phyloP scores from a whole-genome alignment of 257 asterid genomes.

The Scutellaria baicalensis region DNA sequence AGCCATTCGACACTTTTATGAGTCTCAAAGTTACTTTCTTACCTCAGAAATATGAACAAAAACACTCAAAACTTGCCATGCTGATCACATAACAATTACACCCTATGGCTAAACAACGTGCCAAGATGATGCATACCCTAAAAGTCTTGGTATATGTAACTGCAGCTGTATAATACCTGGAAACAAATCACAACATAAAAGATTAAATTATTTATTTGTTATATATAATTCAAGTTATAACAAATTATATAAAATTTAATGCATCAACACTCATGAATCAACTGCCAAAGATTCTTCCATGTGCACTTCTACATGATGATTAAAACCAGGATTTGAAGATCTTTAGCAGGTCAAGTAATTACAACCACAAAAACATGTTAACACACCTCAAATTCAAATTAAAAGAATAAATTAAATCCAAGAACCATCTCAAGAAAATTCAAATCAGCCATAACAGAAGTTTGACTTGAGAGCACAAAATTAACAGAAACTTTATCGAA shows the following conservation, averaged over 20 bases:
- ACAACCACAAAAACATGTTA: background rate
- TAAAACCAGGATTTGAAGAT: slow-evolving; percentile 19
- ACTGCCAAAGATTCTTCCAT: slow-evolving; percentile 12
- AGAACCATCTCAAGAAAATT: slow-evolving; percentile 9
- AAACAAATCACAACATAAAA: background rate
- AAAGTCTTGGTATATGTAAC: background rate
- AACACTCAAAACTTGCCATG: slow-evolving; percentile 26
- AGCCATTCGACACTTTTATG: slow-evolving; percentile 38
- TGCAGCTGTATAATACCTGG: slow-evolving; percentile 28
- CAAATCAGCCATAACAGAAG: background rate
- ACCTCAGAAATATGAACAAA: slow-evolving; percentile 14
- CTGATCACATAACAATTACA: slow-evolving; percentile 11
- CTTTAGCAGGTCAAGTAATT: slow-evolving; percentile 12
- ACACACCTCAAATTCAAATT: background rate
- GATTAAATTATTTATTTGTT: background rate
- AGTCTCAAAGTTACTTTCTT: slow-evolving; percentile 12
- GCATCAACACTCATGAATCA: slow-evolving; percentile 1
- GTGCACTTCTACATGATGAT: background rate
- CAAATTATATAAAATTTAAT: slow-evolving; percentile 3
- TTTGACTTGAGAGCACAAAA: slow-evolving; percentile 2
- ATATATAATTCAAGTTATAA: background rate
- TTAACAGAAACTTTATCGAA: background rate
- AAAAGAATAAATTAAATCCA: background rate
- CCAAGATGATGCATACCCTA: slow-evolving; percentile 7
- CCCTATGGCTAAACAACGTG: background rate